These are phyloP conservation scores for Leptomonas seymouri DNA, from an alignment of 208 protist species.

Conservation along the genomic window DNA sequence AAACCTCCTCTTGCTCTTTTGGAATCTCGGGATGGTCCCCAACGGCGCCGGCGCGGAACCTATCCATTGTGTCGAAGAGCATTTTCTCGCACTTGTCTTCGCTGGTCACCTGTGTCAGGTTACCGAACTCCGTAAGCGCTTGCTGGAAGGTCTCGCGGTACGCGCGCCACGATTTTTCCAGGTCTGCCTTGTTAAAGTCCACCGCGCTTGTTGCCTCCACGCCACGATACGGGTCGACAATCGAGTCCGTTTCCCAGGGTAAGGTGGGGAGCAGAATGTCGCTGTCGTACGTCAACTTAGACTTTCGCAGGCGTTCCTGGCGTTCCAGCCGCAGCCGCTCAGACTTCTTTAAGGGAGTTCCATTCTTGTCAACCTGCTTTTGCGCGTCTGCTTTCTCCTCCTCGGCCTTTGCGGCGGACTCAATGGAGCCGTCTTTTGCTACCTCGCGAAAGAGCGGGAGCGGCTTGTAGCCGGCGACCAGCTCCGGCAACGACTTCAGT, in stretches of 20 bases:
- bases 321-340: slow-evolving; percentile 71
- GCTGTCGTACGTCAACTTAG: slow-evolving; percentile 76
- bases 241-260: slow-evolving; percentile 88
- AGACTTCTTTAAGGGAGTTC: slow-evolving; percentile 66
- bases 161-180: slow-evolving; percentile 81
- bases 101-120: slow-evolving; percentile 77
- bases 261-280: slow-evolving; percentile 84
- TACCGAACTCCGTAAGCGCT: slow-evolving; percentile 82
- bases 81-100: slow-evolving; percentile 83
- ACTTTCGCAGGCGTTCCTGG: slow-evolving; percentile 74
- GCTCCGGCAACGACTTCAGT: slow-evolving; percentile 70
- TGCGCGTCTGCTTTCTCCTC: slow-evolving; percentile 11
- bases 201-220: slow-evolving; percentile 63
- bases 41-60: slow-evolving; percentile 73
- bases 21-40: slow-evolving; percentile 81
- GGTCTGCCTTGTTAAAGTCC: slow-evolving; percentile 75
- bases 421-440: slow-evolving; percentile 39
- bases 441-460: slow-evolving; percentile 82
- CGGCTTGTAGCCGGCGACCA: slow-evolving; percentile 84
- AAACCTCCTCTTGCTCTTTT: slow-evolving; percentile 72
- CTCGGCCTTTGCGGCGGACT: slow-evolving; percentile 25
- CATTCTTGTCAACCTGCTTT: slow-evolving; percentile 31
- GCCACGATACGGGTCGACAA: slow-evolving; percentile 85
- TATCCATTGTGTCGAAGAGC: slow-evolving; percentile 78
- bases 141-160: slow-evolving; percentile 86